phyloP scores from a whole-genome alignment of 2,329 filamentous ascomycete genomes.

The Colletotrichum lini region DNA sequence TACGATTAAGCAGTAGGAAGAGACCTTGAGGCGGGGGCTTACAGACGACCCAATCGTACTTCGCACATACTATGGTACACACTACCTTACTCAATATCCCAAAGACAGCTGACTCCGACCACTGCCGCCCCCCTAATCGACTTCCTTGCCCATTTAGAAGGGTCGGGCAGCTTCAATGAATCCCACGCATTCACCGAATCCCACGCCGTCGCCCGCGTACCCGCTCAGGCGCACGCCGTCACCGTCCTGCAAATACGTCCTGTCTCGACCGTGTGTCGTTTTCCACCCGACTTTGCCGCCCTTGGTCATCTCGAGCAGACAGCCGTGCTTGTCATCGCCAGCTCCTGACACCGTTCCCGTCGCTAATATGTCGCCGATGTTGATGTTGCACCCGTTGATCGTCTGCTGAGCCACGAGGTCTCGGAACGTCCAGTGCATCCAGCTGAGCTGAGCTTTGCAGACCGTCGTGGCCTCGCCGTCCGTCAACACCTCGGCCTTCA shows the following conservation, averaged over 20 bases:
- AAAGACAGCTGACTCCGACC: not conserved
- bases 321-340: slow-evolving; percentile 53
- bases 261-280: slow-evolving; percentile 50
- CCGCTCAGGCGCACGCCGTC: slow-evolving; percentile 55
- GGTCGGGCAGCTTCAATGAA: slow-evolving; percentile 32
- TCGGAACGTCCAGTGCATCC: slow-evolving; percentile 57
- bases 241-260: slow-evolving; percentile 56
- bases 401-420: slow-evolving; percentile 56
- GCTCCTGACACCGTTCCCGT: slow-evolving; percentile 59
- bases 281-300: slow-evolving; percentile 52
- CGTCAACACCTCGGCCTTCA: slow-evolving; percentile 49
- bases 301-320: slow-evolving; percentile 57
- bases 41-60: slow-evolving; percentile 1
- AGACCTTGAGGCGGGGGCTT: slow-evolving; percentile 17
- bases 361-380: slow-evolving; percentile 58
- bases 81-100: not conserved
- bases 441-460: slow-evolving; percentile 49
- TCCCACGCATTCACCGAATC: slow-evolving; percentile 56
- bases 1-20: not conserved
- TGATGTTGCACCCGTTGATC: slow-evolving; percentile 54
- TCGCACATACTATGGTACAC: not conserved
- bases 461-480: slow-evolving; percentile 46
- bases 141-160: slow-evolving; percentile 23
- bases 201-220: slow-evolving; percentile 59
- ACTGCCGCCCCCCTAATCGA: slow-evolving; percentile 1